Evolutionary conservation across 2,329 filamentous ascomycete species (phyloP), one percentile per base, ranked within the genome.

Genomic region (Penicillium polonicum): DNA sequence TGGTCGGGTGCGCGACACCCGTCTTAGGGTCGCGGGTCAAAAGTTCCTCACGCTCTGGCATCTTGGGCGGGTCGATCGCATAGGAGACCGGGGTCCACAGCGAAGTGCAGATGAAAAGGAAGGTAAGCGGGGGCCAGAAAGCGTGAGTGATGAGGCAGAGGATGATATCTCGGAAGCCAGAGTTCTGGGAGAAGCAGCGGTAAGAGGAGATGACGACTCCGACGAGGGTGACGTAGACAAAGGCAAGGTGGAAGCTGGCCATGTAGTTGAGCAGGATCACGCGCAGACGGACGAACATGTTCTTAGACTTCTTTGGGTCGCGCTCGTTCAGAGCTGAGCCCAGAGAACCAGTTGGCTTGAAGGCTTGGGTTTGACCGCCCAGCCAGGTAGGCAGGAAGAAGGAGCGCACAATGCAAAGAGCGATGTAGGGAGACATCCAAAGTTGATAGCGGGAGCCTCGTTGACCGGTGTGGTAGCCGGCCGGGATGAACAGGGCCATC

Each of bases 381-480:
- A 87, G 79, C 83, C 83, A 86, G 8, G 68, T 79, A 27, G 84
- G 84, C 3, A 86, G 75, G 15, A 85, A 63, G 65, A 86, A 86
- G 1, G 83, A 79, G 3, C 83, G 82, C 51, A 85, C 71, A 53
- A 86, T 80, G 64, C 80, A 83, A 12, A 85, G 74, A 0, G 83
- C 82, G 59, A 85, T 83, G 70, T 85, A 87, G 0, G 84, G 83
- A 7, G 83, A 79, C 83, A 86, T 86, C 83, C 84, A 87, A 29
- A 86, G 74, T 69, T 85, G 81, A 60, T 82, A 82, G 4, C 82
- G 77, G 2, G 79, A 78, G 39, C 82, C 82, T 53, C 83, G 78
- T 69, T 85, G 83, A 4, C 82, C 83, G 12, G 82, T 83, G 67
- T 84, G 80, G 65, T 86, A 86, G 21, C 84, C 83, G 1, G 82